phyloP scores from a whole-genome alignment of 208 protist genomes.

The Vickermania ingenoplastis region DNA sequence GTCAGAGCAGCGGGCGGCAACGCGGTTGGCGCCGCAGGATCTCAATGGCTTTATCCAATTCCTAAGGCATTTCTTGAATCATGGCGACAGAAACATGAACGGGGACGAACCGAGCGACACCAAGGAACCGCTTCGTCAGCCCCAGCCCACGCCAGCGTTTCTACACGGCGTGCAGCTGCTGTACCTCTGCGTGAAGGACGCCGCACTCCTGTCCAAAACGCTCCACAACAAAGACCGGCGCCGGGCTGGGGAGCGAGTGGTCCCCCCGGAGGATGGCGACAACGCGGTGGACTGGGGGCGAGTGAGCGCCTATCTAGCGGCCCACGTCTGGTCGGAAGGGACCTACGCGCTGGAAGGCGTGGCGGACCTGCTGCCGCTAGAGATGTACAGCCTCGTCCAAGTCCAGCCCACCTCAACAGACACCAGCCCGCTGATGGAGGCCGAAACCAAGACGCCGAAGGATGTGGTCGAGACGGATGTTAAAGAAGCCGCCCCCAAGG shows the following conservation, averaged over 20 bases:
- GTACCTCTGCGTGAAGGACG: neutral
- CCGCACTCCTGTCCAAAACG: neutral
- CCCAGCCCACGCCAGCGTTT: no score
- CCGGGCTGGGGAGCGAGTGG: neutral
- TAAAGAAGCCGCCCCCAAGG: neutral
- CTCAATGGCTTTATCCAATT: no score
- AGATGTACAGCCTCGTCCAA: neutral
- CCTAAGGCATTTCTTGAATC: no score
- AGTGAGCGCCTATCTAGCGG: neutral
- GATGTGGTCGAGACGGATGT: no score
- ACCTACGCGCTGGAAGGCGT: neutral
- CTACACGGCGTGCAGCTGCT: neutral
- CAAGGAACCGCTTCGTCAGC: no score
- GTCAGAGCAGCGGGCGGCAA: no score
- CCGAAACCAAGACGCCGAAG: no score
- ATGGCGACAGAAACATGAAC: no score
- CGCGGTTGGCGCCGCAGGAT: no score
- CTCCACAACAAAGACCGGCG: neutral
- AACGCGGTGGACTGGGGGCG: neutral
- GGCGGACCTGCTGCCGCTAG: neutral
- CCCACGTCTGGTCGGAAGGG: neutral
- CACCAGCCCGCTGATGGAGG: neutral
- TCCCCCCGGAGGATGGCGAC: neutral
- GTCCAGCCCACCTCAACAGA: no score
- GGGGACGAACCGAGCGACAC: no score